Conservation (phyloP, 2,329 filamentous ascomycete genomes). For the Diplodia mutila region DNA sequence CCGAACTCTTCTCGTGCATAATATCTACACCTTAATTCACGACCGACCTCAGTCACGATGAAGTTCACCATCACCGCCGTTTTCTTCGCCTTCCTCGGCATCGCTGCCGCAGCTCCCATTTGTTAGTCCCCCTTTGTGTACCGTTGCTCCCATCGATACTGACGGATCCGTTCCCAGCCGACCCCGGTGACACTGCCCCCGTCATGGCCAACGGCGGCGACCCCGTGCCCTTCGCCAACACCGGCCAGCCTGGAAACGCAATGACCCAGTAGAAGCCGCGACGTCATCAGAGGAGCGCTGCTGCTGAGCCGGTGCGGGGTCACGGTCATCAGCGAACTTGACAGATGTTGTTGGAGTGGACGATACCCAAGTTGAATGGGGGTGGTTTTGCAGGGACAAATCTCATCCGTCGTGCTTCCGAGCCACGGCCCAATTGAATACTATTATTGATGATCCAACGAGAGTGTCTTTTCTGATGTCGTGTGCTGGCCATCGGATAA, state of each 20-base stretch:
- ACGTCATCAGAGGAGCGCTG: background rate
- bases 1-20: background rate
- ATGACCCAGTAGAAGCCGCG: background rate
- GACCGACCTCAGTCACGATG: background rate
- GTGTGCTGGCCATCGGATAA: too few relatives aligned
- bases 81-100: background rate
- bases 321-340: background rate
- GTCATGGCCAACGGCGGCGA: slow-evolving; percentile 4
- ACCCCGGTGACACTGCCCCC: slow-evolving; percentile 9
- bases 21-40: slow-evolving; percentile 9
- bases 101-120: background rate
- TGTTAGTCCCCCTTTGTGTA: background rate
- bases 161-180: background rate
- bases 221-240: slow-evolving; percentile 1
- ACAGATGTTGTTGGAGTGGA: background rate
- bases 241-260: background rate
- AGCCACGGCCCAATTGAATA: too few relatives aligned
- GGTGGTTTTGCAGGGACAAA: too few relatives aligned
- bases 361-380: too few relatives aligned
- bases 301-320: background rate
- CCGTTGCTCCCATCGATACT: fast-evolving
- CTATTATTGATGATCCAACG: too few relatives aligned
- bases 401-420: too few relatives aligned
- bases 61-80: slow-evolving; percentile 7
- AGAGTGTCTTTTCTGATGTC: too few relatives aligned